A percentile compares a stretch with the other conserved stretches of the same genome.
phyloP scores from a whole-genome alignment of 495 filamentous ascomycete genomes.

The Parachaetomium inaequale region DNA sequence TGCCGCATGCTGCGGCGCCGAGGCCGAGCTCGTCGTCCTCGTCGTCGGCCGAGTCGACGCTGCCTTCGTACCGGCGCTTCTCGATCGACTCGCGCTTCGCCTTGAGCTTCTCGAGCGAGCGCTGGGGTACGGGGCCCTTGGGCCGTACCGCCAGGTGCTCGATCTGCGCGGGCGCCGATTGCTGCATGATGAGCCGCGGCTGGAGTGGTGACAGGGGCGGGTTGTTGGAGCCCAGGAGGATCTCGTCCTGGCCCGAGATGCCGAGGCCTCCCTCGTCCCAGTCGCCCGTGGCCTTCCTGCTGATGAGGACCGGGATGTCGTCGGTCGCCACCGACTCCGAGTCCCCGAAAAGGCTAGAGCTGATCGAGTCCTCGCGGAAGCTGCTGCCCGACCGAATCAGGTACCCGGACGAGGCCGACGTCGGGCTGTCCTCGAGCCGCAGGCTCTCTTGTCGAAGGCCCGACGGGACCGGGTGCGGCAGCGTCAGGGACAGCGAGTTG shows the following conservation, averaged over 20 bases:
- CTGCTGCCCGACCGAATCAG: constrained; percentile 63
- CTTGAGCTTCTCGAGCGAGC: constrained; percentile 72
- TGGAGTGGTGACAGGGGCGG: constrained; percentile 33
- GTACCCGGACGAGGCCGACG: constrained; percentile 75
- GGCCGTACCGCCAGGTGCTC: constrained; percentile 48
- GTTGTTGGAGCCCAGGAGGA: constrained; percentile 31
- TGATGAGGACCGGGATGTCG: constrained; percentile 71
- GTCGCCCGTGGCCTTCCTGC: constrained; percentile 63
- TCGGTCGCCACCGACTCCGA: constrained; percentile 76
- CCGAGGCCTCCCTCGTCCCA: constrained; percentile 71
- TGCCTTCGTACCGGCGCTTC: constrained; percentile 69
- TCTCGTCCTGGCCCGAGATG: constrained; percentile 54
- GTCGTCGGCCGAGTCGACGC: constrained; percentile 78
- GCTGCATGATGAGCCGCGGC: constrained; percentile 57
- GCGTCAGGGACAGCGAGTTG: constrained; percentile 35
- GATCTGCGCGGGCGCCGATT: constrained; percentile 65
- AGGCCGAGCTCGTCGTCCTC: constrained; percentile 79
- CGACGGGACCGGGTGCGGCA: constrained; percentile 57
- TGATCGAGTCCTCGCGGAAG: constrained; percentile 79
- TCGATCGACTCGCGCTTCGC: constrained; percentile 75
- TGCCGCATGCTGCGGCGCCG: constrained; percentile 33
- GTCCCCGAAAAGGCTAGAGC: constrained; percentile 81
- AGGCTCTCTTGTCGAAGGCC: constrained; percentile 58
- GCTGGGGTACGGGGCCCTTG: constrained; percentile 48
- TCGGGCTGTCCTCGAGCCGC: constrained; percentile 74